Evolutionary conservation across 1,139 yeast genomes (phyloP).

Genomic region (Hemisphaericaspora subhashii): DNA sequence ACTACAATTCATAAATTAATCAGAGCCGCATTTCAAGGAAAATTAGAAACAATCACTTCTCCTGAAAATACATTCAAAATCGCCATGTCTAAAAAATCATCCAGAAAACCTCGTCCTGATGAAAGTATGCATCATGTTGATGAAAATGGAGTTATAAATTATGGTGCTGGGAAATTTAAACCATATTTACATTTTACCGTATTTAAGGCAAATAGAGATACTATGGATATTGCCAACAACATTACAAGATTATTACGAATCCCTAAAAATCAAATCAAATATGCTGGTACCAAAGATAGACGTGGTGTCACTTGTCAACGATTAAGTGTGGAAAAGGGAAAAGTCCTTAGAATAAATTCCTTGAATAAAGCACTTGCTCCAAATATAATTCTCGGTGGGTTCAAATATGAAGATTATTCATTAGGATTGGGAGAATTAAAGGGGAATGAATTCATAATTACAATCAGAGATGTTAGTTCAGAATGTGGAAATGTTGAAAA

Average conservation of each 20-base stretch:
- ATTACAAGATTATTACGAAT: slow-evolving; percentile 71
- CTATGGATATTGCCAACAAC: slow-evolving; percentile 89
- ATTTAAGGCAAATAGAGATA: slow-evolving; percentile 93
- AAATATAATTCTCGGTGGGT: slow-evolving; percentile 79
- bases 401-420: slow-evolving; percentile 61
- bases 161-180: slow-evolving; percentile 68
- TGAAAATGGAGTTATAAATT: slow-evolving; percentile 47
- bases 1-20: slow-evolving; percentile 76
- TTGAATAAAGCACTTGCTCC: slow-evolving; percentile 67
- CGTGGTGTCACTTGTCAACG: slow-evolving; percentile 94
- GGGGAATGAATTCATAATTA: slow-evolving; percentile 87
- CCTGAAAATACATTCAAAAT: slow-evolving; percentile 64
- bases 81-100: slow-evolving; percentile 43
- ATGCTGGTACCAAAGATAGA: slow-evolving; percentile 96
- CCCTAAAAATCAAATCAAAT: slow-evolving; percentile 67
- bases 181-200: slow-evolving; percentile 74
- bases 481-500: slow-evolving; percentile 30
- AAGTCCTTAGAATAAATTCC: slow-evolving; percentile 75
- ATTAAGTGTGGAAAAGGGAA: slow-evolving; percentile 67
- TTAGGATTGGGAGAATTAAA: slow-evolving; percentile 76
- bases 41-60: slow-evolving; percentile 78
- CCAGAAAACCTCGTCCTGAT: slow-evolving; percentile 29
- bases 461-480: slow-evolving; percentile 66
- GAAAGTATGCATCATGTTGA: slow-evolving; percentile 53
- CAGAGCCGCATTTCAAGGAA: slow-evolving; percentile 71